A percentile compares a stretch with the other conserved stretches of the same genome.
Conservation (phyloP, 768 basidiomycete species). For the Lepiota brunneoincarnata region DNA sequence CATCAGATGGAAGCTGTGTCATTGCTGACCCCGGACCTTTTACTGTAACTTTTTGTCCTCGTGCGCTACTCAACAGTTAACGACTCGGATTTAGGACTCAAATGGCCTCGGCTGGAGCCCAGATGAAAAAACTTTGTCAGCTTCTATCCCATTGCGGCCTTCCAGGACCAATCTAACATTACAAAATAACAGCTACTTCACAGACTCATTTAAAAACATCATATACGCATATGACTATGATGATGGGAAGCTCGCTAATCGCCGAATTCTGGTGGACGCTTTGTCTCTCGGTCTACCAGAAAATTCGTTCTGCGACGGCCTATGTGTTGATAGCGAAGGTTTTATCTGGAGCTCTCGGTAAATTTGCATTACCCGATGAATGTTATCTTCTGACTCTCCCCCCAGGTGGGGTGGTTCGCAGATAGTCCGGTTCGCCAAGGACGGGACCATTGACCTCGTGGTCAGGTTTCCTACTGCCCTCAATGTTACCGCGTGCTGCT, state of each 20-base stretch:
- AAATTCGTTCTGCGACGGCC: slow-evolving; percentile 58
- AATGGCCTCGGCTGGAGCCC: slow-evolving; percentile 67
- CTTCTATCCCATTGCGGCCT: slow-evolving; percentile 9
- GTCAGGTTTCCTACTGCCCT: slow-evolving; percentile 59
- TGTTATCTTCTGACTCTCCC: slow-evolving; percentile 10
- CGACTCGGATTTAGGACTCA: slow-evolving; percentile 40
- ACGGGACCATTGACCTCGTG: slow-evolving; percentile 55
- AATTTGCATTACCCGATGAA: neutral
- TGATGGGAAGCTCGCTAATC: slow-evolving; percentile 53
- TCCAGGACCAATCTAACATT: neutral
- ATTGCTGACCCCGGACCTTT: slow-evolving; percentile 64
- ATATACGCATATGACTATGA: slow-evolving; percentile 70
- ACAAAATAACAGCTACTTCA: slow-evolving; percentile 55
- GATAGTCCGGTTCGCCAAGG: slow-evolving; percentile 50
- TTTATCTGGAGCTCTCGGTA: slow-evolving; percentile 64
- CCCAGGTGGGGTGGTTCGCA: slow-evolving; percentile 63
- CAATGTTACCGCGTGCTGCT: slow-evolving; percentile 67
- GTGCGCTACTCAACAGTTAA: slow-evolving; percentile 5
- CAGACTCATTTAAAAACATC: slow-evolving; percentile 61
- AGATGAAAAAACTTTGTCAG: slow-evolving; percentile 60
- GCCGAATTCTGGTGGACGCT: slow-evolving; percentile 57
- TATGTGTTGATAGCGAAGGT: slow-evolving; percentile 63
- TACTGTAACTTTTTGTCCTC: slow-evolving; percentile 37
- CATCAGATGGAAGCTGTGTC: slow-evolving; percentile 40
- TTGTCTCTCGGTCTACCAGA: slow-evolving; percentile 48